phyloP scores from a whole-genome alignment of 169 alveolate species.

The Plasmodium fragile region DNA sequence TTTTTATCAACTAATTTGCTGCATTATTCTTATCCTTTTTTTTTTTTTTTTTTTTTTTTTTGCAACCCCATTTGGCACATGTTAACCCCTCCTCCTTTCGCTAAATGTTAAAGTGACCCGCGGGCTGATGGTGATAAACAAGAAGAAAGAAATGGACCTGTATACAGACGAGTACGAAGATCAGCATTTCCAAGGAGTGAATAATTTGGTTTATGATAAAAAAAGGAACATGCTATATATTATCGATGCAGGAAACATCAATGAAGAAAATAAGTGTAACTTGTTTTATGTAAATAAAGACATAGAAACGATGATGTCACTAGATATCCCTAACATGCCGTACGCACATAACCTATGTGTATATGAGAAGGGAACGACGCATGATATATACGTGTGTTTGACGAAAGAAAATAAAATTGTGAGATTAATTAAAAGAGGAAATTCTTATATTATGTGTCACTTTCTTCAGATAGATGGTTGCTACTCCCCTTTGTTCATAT shows the following conservation, averaged over 20 bases:
- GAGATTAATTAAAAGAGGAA: slow-evolving; percentile 61
- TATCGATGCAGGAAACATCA: slow-evolving; percentile 66
- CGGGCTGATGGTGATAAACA: slow-evolving; percentile 60
- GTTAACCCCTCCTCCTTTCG: not conserved
- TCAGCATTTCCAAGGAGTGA: slow-evolving; percentile 25
- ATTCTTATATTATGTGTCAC: slow-evolving; percentile 33
- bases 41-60: not conserved
- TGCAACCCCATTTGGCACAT: not conserved
- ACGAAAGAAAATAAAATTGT: slow-evolving; percentile 71
- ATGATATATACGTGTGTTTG: slow-evolving; percentile 44
- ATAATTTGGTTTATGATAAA: slow-evolving; percentile 30
- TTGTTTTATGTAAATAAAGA: slow-evolving; percentile 72
- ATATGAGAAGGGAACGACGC: slow-evolving; percentile 29
- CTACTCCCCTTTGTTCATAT: slow-evolving; percentile 67
- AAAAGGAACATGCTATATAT: slow-evolving; percentile 35
- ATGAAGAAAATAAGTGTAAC: slow-evolving; percentile 66
- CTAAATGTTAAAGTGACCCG: slow-evolving; percentile 29
- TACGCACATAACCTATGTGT: slow-evolving; percentile 62
- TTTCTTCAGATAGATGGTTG: slow-evolving; percentile 43
- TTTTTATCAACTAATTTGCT: not conserved
- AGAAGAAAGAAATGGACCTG: slow-evolving; percentile 42
- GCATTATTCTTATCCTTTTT: not conserved
- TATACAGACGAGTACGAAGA: slow-evolving; percentile 66
- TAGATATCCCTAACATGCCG: slow-evolving; percentile 14
- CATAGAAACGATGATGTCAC: slow-evolving; percentile 56